Evolutionary conservation across 345 rosid species (phyloP), one percentile per base, ranked within the genome.

Genomic region (Moringa oleifera): DNA sequence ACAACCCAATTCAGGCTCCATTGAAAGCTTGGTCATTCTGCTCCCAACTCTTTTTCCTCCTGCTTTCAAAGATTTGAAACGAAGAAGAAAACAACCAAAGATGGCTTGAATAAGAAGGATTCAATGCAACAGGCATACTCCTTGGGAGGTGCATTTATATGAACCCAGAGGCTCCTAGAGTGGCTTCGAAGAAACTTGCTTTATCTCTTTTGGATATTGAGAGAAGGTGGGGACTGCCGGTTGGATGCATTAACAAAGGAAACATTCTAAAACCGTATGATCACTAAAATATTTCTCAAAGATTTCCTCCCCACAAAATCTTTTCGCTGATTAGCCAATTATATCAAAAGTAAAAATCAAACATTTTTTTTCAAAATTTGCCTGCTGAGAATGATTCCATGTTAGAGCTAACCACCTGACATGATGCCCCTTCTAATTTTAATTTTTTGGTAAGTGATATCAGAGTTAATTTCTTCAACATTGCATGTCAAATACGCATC

Each of bases 141-240:
- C 23, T 41, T 50, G 12, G 52, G 51, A 25, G 67, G 52, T 53
- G 59, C 33, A 61, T 73, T 63, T 76, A 73, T 72, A 72, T 57
- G 66, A 70, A 64, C 20, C 57, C 54, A 59, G 56, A 76, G 65
- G 67, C 77, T 57, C 64, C 53, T 59, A 61, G 84, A 77, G 95
- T 81, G 84, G 82, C 83, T 85, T 85, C 70, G 79, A 85, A 82
- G 95, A 77, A 80, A 88, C 82, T 68, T 54, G 59, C 79, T 68
- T 79, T 74, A 51, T 67, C 52, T 63, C 61, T 53, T 59, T 69
- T 46, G 37, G 49, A 20, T 47, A 13, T n/a, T 12, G 18, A 50
- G 56, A 22, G 50, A 57, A 19, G 41, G 37, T 33, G 37, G 37
- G 37, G 37, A 33, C 37, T 33, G 37, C 11, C 37, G 5, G 6